Evolutionary conservation across 768 basidiomycete species (phyloP).

Genomic region (Butyriboletus loyo): DNA sequence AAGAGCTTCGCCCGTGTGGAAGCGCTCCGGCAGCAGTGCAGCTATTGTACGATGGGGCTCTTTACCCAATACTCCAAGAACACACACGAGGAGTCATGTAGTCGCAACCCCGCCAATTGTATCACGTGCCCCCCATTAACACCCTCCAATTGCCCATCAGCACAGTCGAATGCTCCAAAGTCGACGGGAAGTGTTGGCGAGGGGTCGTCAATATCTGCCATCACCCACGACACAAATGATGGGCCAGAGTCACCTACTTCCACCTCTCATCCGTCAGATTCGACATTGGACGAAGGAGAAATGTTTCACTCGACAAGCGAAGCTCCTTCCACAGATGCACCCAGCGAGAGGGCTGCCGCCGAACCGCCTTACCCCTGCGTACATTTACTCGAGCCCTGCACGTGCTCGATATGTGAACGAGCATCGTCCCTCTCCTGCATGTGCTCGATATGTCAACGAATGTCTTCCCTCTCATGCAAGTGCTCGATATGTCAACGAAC

Average conservation of each 20-base stretch:
- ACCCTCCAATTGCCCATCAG: background rate
- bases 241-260: background rate
- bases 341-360: background rate
- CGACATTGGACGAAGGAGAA: constrained; percentile 4
- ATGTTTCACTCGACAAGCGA: constrained; percentile 2
- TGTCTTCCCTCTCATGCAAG: background rate
- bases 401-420: constrained; percentile 10
- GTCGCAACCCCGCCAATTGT: background rate
- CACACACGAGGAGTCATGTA: constrained; percentile 8
- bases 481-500: constrained; percentile 10
- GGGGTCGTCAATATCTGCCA: background rate
- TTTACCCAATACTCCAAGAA: background rate
- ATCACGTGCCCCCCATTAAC: background rate
- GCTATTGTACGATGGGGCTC: background rate
- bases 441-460: constrained; percentile 4
- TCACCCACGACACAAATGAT: background rate
- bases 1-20: background rate
- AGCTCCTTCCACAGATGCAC: background rate
- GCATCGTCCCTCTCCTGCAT: background rate
- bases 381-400: background rate
- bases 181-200: background rate
- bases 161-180: background rate
- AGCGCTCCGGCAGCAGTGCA: background rate
- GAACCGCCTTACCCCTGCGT: background rate
- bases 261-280: constrained; percentile 5